Evolutionary conservation across 2,329 filamentous ascomycete species (phyloP).

Genomic region (Ophiocordyceps unilateralis): DNA sequence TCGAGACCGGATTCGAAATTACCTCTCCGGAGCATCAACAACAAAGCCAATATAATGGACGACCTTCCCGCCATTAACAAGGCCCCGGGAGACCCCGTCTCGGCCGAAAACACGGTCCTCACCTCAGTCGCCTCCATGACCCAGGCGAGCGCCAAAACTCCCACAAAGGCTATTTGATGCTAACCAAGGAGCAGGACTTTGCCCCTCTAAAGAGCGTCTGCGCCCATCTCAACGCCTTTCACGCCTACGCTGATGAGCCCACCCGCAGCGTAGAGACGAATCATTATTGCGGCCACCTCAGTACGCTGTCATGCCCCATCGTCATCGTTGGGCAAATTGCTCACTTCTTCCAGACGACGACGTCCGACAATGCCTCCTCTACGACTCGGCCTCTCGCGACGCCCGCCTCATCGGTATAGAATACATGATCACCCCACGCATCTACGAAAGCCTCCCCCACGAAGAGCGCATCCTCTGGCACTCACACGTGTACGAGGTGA

Average conservation of each 20-base stretch:
- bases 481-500: conserved; percentile 57
- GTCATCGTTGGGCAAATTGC: too few species aligned
- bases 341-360: conserved; percentile 32
- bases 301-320: conserved; percentile 5
- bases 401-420: conserved; percentile 71
- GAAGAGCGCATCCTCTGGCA: conserved; percentile 69
- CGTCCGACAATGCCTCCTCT: conserved; percentile 71
- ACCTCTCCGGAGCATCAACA: too few species aligned
- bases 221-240: conserved; percentile 75
- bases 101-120: conserved; percentile 11
- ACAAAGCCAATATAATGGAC: neutral
- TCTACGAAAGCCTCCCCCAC: conserved; percentile 47
- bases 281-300: conserved; percentile 71
- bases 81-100: neutral
- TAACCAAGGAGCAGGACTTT: conserved; percentile 33
- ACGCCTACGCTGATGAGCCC: conserved; percentile 61
- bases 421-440: conserved; percentile 61
- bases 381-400: conserved; percentile 49
- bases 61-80: neutral
- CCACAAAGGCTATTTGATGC: neutral
- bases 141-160: conserved; percentile 23
- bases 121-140: conserved; percentile 42
- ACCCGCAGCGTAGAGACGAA: conserved; percentile 57
- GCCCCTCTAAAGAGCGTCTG: conserved; percentile 57
- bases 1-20: too few species aligned